Conservation (phyloP, 2,329 filamentous ascomycete genomes). For the Talaromyces rugulosus region DNA sequence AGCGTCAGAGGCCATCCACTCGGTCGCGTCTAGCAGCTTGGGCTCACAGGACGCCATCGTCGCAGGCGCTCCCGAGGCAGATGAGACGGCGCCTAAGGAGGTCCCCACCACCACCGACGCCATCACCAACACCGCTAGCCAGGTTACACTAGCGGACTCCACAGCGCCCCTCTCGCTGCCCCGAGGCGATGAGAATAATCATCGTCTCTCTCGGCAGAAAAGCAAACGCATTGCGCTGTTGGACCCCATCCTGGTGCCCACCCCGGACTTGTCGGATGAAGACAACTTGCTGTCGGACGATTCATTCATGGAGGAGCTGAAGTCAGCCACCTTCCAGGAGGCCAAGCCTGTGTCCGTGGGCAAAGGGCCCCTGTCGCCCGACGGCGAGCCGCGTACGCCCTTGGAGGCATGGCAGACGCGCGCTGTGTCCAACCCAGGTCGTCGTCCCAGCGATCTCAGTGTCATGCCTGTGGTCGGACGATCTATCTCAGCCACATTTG, state of each 20-base stretch:
- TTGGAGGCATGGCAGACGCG: slow-evolving; percentile 33
- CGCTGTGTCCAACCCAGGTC: slow-evolving; percentile 37
- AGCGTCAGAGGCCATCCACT: not conserved
- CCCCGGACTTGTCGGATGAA: slow-evolving; percentile 38
- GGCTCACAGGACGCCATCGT: not conserved
- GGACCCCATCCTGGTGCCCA: slow-evolving; percentile 51
- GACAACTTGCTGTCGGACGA: slow-evolving; percentile 57
- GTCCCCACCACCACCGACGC: slow-evolving; percentile 6
- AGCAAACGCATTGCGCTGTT: slow-evolving; percentile 32
- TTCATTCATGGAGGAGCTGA: slow-evolving; percentile 78
- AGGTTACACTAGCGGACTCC: slow-evolving; percentile 10
- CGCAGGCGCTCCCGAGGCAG: slow-evolving; percentile 1
- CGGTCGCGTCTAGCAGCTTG: not conserved
- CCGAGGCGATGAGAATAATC: slow-evolving; percentile 17
- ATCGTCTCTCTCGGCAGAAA: slow-evolving; percentile 20
- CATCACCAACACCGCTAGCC: not conserved
- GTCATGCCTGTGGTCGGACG: slow-evolving; percentile 28
- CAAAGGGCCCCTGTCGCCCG: slow-evolving; percentile 73
- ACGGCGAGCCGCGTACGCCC: slow-evolving; percentile 25
- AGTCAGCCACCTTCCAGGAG: slow-evolving; percentile 75
- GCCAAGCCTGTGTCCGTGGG: slow-evolving; percentile 75
- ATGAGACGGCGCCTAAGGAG: slow-evolving; percentile 4
- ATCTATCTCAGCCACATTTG: slow-evolving; percentile 36
- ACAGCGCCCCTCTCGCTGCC: slow-evolving; percentile 18
- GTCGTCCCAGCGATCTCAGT: slow-evolving; percentile 25